Evolutionary conservation across 805 yeast genomes (phyloP).

Genomic region (Metschnikowia shivogae): DNA sequence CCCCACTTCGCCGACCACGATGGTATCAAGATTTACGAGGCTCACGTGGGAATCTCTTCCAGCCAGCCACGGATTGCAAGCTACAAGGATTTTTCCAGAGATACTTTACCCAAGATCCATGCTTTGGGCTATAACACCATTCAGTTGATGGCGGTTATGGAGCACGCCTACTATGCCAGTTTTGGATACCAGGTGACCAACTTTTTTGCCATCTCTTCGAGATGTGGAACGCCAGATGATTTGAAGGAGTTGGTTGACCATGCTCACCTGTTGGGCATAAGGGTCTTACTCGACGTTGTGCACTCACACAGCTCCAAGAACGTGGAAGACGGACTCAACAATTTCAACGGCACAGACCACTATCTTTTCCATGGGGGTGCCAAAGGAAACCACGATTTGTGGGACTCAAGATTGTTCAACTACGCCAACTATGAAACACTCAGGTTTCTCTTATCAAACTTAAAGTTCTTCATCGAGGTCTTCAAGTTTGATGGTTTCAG

Average conservation of each 20-base stretch:
- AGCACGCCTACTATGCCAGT: slow-evolving; percentile 96
- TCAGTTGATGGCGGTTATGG: slow-evolving; percentile 98
- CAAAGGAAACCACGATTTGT: slow-evolving; percentile 81
- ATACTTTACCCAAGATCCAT: slow-evolving; percentile 78
- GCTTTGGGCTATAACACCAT: slow-evolving; percentile 87
- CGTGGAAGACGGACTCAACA: slow-evolving; percentile 88
- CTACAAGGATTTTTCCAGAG: slow-evolving; percentile 76
- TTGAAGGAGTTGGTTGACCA: slow-evolving; percentile 84
- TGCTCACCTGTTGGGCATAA: slow-evolving; percentile 84
- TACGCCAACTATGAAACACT: slow-evolving; percentile 89
- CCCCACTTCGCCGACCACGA: slow-evolving; percentile 47
- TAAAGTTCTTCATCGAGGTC: slow-evolving; percentile 78
- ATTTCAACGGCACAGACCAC: slow-evolving; percentile 92
- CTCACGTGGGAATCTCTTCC: slow-evolving; percentile 91
- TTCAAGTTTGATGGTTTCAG: slow-evolving; percentile 92
- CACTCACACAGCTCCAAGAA: slow-evolving; percentile 96
- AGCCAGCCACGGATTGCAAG: slow-evolving; percentile 84
- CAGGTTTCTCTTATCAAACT: slow-evolving; percentile 77
- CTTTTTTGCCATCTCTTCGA: slow-evolving; percentile 83
- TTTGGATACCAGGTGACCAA: slow-evolving; percentile 97
- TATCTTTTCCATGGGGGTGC: slow-evolving; percentile 93
- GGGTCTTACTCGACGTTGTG: slow-evolving; percentile 86
- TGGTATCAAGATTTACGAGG: slow-evolving; percentile 79
- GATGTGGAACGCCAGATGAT: slow-evolving; percentile 95
- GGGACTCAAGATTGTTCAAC: slow-evolving; percentile 96